Percentiles rank a stretch among this genome's conserved stretches.
phyloP scores from a whole-genome alignment of 2,329 filamentous ascomycete genomes.

The Colletotrichum spaethianum region DNA sequence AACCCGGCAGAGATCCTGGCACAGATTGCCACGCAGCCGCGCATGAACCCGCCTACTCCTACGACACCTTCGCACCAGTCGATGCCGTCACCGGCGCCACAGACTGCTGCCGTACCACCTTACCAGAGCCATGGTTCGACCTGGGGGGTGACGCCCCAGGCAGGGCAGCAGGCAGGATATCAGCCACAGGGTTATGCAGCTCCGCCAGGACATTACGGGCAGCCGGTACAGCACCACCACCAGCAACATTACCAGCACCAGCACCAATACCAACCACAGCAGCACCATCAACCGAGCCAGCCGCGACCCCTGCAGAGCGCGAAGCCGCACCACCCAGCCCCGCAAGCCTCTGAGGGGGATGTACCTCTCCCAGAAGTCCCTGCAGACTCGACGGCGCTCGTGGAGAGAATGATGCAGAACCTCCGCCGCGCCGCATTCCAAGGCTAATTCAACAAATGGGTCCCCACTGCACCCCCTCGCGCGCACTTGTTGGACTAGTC shows the following conservation, averaged over 20 bases:
- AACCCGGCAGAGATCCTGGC: slow-evolving; percentile 37
- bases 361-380: slow-evolving; percentile 59
- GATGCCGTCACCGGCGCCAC: slow-evolving; percentile 8
- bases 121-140: slow-evolving; percentile 7
- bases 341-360: slow-evolving; percentile 20
- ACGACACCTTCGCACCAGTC: slow-evolving; percentile 25
- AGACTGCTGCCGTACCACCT: background rate
- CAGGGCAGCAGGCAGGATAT: slow-evolving; percentile 8
- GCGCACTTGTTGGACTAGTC: slow-evolving; percentile 13
- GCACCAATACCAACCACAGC: slow-evolving; percentile 16
- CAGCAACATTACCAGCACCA: slow-evolving; percentile 28
- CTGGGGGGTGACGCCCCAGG: slow-evolving; percentile 21
- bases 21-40: slow-evolving; percentile 38
- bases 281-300: slow-evolving; percentile 28
- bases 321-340: background rate
- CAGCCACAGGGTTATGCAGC: slow-evolving; percentile 18
- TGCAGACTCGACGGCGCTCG: slow-evolving; percentile 61
- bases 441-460: slow-evolving; percentile 10
- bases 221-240: slow-evolving; percentile 39
- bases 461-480: background rate
- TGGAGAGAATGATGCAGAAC: slow-evolving; percentile 68
- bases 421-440: slow-evolving; percentile 56
- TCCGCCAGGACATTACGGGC: slow-evolving; percentile 6
- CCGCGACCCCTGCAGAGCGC: background rate
- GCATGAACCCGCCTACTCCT: slow-evolving; percentile 36